Percentiles rank a stretch among this genome's conserved stretches.
Evolutionary conservation across 2,329 filamentous ascomycete genomes (phyloP).

Genomic region (Phialophora verrucosa): DNA sequence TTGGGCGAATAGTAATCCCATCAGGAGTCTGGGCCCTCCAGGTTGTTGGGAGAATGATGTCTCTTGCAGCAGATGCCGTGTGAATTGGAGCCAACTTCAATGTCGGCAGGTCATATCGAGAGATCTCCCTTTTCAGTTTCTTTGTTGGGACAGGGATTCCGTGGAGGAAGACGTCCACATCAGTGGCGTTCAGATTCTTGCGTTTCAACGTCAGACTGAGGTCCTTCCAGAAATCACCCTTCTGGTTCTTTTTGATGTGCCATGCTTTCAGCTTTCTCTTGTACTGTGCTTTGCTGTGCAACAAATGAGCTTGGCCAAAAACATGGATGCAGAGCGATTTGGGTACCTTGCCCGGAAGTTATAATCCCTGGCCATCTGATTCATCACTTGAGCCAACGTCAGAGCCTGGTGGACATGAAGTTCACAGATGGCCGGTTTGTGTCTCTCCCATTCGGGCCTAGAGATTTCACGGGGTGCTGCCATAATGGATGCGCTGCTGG

Average conservation of each 20-base stretch:
- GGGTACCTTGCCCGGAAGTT: conserved; percentile 10
- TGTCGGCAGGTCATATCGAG: conserved; percentile 11
- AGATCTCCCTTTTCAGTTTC: conserved; percentile 9
- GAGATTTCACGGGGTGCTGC: not conserved
- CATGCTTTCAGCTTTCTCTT: conserved; percentile 6
- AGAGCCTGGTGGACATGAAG: not conserved
- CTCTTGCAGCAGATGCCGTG: not conserved
- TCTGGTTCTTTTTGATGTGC: not conserved
- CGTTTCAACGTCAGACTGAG: not conserved
- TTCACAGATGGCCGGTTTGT: conserved; percentile 10
- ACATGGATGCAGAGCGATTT: not conserved
- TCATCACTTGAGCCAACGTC: not conserved
- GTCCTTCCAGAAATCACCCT: conserved; percentile 7
- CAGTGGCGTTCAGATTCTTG: not conserved
- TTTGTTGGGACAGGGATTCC: not conserved
- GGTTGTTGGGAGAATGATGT: not conserved
- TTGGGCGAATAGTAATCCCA: conserved; percentile 1
- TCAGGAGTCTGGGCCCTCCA: not conserved
- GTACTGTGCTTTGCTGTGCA: conserved; percentile 10
- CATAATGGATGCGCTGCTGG: conserved; percentile 1
- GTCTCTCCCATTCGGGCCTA: not conserved
- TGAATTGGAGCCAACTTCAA: not conserved
- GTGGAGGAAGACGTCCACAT: conserved; percentile 5
- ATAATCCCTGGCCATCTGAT: not conserved
- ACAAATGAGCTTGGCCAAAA: not conserved